Percentiles rank a stretch among this genome's conserved stretches.
Evolutionary conservation across 108 stramenopile species (phyloP).

Genomic region (Schizochytrium sp.): DNA sequence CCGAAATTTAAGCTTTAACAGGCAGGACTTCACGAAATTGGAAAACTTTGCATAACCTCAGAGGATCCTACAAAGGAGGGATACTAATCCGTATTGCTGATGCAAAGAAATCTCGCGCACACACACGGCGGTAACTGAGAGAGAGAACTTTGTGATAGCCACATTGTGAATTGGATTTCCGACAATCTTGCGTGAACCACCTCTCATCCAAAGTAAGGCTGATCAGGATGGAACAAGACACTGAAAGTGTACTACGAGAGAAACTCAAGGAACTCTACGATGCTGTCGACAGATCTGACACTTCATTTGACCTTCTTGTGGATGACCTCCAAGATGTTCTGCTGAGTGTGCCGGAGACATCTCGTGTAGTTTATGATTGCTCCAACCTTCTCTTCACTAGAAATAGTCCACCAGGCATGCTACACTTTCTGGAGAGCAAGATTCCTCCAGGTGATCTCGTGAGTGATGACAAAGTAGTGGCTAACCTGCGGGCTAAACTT

Average conservation of each 20-base stretch:
- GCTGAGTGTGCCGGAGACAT: neutral
- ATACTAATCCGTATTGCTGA: no score
- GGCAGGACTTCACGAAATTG: no score
- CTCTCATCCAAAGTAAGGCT: no score
- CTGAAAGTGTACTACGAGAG: neutral
- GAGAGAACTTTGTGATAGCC: no score
- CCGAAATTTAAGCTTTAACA: no score
- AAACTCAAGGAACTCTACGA: slow-evolving; percentile 50
- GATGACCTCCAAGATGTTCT: slow-evolving; percentile 18
- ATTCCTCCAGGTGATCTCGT: neutral
- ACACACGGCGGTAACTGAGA: no score
- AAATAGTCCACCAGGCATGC: neutral
- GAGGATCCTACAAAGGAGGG: no score
- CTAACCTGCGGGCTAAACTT: neutral
- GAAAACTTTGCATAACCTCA: no score
- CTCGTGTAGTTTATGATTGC: neutral
- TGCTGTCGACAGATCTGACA: neutral
- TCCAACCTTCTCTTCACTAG: neutral
- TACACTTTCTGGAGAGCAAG: neutral
- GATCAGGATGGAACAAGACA: neutral
- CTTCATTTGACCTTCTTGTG: slow-evolving; percentile 16
- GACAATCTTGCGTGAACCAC: no score
- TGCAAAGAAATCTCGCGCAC: no score
- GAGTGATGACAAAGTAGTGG: neutral
- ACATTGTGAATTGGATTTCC: no score